A percentile compares a stretch with the other conserved stretches of the same genome.
Conservation (phyloP, 805 yeast species). For the Myxozyma neotropica region DNA sequence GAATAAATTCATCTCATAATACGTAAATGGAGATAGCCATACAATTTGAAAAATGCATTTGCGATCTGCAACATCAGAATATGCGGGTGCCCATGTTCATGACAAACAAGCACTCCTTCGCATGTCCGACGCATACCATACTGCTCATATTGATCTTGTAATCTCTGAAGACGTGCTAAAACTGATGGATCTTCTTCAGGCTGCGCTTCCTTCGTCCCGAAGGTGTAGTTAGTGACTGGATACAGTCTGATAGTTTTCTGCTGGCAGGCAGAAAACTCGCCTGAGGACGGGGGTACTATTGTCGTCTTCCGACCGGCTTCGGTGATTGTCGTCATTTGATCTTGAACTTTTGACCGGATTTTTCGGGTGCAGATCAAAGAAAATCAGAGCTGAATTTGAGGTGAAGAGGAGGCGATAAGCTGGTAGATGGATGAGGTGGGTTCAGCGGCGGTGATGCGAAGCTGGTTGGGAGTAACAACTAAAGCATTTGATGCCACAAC, state of each 20-base stretch:
- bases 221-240: conserved; percentile 42
- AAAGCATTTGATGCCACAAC: too few species aligned
- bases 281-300: conserved; percentile 31
- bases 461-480: background rate
- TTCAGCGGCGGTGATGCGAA: too few species aligned
- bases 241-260: conserved; percentile 38
- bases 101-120: conserved; percentile 41
- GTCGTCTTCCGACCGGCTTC: conserved; percentile 35
- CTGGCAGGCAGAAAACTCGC: conserved; percentile 35
- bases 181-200: conserved; percentile 42
- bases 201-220: conserved; percentile 40
- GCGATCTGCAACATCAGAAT: conserved; percentile 41
- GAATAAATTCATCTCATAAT: background rate
- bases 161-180: conserved; percentile 36
- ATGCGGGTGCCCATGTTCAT: conserved; percentile 43
- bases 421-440: too few species aligned
- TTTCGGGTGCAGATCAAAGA: background rate
- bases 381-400: background rate
- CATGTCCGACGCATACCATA: conserved; percentile 41
- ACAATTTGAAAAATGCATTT: conserved; percentile 41
- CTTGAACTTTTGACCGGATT: too few species aligned
- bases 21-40: conserved; percentile 1
- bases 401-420: background rate
- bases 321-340: conserved; percentile 35
- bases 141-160: conserved; percentile 39